Percentiles rank a stretch among this genome's conserved stretches.
phyloP scores from a whole-genome alignment of 2,329 filamentous ascomycete species.

The Bertia moriformis region DNA sequence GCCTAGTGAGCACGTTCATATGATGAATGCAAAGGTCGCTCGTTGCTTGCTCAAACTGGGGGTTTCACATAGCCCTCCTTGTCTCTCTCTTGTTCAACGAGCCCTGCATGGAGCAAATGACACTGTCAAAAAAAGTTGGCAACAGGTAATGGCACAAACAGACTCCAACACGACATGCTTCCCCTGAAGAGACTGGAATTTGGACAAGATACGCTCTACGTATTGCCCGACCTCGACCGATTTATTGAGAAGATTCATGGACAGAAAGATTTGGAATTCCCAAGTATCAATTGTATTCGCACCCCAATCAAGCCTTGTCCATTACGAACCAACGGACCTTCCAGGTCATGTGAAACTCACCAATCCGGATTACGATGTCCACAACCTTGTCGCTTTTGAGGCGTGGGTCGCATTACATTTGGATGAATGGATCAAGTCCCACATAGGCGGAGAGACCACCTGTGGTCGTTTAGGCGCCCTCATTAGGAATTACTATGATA shows the following conservation, averaged over 20 bases:
- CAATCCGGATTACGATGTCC: conserved; percentile 1
- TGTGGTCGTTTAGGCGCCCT: conserved; percentile 13
- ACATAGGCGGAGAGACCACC: conserved; percentile 8
- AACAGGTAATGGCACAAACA: conserved; percentile 1
- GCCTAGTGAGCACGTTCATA: conserved; percentile 14
- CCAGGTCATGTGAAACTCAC: not conserved
- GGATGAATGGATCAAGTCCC: conserved; percentile 17
- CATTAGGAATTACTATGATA: conserved; percentile 17
- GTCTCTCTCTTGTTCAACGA: not conserved
- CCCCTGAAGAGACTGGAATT: conserved; percentile 6
- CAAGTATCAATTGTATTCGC: not conserved
- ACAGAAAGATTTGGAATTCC: not conserved
- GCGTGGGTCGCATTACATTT: conserved; percentile 28
- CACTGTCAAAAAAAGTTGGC: not conserved
- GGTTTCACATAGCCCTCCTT: not conserved
- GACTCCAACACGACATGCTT: conserved; percentile 1
- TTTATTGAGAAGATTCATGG: conserved; percentile 1
- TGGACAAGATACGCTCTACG: conserved; percentile 4
- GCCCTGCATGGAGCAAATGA: conserved; percentile 3
- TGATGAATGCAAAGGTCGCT: conserved; percentile 27
- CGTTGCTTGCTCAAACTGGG: conserved; percentile 25
- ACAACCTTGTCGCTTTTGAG: conserved; percentile 25
- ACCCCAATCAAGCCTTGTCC: not conserved
- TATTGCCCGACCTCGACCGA: conserved; percentile 4
- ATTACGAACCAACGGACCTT: conserved; percentile 1